Conservation (phyloP, 768 basidiomycete genomes). For the Suillus hirtellus region DNA sequence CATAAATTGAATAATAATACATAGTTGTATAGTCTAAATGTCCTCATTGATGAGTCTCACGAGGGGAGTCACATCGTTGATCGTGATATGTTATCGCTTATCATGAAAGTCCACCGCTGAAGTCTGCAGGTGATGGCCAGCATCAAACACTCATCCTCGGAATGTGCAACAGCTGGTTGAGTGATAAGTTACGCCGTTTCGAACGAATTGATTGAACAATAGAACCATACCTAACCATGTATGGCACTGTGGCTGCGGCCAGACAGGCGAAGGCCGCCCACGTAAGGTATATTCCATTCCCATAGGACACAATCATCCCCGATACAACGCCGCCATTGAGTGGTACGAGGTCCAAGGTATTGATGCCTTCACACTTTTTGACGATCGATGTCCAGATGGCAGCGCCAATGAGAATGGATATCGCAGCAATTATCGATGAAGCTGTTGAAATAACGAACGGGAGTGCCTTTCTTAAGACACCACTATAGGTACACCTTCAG, state of each 20-base stretch:
- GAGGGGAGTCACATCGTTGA: constrained; percentile 2
- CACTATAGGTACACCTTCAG: constrained; percentile 42
- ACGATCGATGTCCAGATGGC: constrained; percentile 79
- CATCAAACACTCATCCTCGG: constrained; percentile 52
- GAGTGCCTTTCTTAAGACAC: constrained; percentile 60
- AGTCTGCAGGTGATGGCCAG: constrained; percentile 21
- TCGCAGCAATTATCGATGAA: constrained; percentile 57
- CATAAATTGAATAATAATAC: constrained; percentile 1
- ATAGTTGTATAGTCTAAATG: constrained; percentile 1
- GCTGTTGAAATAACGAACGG: constrained; percentile 69
- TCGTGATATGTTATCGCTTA: constrained; percentile 3
- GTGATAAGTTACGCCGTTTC: background rate
- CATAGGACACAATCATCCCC: constrained; percentile 64
- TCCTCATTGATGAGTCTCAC: background rate
- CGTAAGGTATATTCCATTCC: constrained; percentile 60
- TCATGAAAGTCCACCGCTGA: background rate
- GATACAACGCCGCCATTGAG: constrained; percentile 38
- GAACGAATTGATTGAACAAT: background rate
- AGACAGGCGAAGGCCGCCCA: constrained; percentile 79
- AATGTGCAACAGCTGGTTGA: constrained; percentile 74
- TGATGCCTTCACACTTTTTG: constrained; percentile 61
- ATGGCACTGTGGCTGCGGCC: constrained; percentile 66
- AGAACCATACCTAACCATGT: constrained; percentile 67
- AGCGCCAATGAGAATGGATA: constrained; percentile 67
- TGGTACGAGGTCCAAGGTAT: constrained; percentile 44